Evolutionary conservation across 2,329 filamentous ascomycete genomes (phyloP), one percentile per base, ranked within the genome.

Genomic region (Microcyclospora pomicola): DNA sequence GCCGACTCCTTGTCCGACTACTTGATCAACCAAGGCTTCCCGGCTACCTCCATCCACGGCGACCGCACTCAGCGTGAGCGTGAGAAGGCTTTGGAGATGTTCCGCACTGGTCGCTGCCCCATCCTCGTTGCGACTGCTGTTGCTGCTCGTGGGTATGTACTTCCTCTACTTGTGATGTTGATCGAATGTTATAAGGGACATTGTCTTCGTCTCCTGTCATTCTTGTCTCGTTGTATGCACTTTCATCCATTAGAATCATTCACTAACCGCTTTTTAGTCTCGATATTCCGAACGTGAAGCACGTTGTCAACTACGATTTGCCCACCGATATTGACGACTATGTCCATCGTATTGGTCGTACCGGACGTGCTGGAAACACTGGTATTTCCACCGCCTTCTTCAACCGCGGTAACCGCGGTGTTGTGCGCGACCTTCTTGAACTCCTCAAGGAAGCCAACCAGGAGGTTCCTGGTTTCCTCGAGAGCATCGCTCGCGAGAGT

Each of bases 231-330:
- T 28, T 28, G 12, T 36, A 14, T 7, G 27, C 15, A 14, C 11
- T 36, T 24, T 15, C 15, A 19, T 35, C 37, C 33, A 43, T 36
- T 15, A n/a, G 9, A 9, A 31, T 5, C 30, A 31, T 31, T 31
- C 9, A 15, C 30, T 31, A 9, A 31, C 14, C 5, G 14, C 30
- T 9, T 4, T 15, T 14, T 34, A 37, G 83, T 67, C 69, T 93
- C 11, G 88, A 96, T 71, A 95, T 98, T 31, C 86, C 88, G 10
- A 93, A 95, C 50, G 91, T 98, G 44, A 88, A 78, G 32, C 91
- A 98, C 66, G 91, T 98, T 35, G 78, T 98, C 73, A 98, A 98
- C 72, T 98, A 98, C 64, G 91, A 98, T 63, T 75, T 98, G n/a
- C 91, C 91, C 35, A 95, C 87, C 40, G 91, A 96, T 58, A 93